A percentile compares a stretch with the other conserved stretches of the same genome.
Conservation (phyloP, 164 flowering plant species). For the Amborella trichopoda region DNA sequence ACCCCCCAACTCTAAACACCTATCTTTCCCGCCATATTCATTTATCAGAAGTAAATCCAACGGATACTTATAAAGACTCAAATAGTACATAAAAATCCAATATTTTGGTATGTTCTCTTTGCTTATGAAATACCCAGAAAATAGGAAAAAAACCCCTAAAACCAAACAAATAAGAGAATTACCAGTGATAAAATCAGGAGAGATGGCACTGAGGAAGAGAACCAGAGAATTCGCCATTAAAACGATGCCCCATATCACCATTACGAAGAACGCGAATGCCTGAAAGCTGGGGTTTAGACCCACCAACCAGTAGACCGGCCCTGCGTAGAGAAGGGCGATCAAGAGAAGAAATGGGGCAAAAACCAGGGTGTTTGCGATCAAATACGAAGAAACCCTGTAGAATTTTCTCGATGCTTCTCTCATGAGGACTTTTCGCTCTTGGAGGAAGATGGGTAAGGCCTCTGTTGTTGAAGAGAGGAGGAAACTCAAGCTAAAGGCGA, state of each 20-base stretch:
- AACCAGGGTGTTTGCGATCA: constrained; percentile 75
- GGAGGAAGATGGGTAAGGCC: constrained; percentile 88
- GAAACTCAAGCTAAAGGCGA: constrained; percentile 87
- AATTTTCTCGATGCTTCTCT: constrained; percentile 81
- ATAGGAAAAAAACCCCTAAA: constrained; percentile 83
- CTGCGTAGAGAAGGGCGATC: constrained; percentile 57
- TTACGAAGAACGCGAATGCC: constrained; percentile 59
- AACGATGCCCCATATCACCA: constrained; percentile 78
- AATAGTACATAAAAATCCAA: constrained; percentile 92
- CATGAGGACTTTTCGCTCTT: constrained; percentile 74
- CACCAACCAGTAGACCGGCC: constrained; percentile 82
- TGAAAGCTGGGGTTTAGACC: constrained; percentile 67
- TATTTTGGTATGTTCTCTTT: constrained; percentile 77
- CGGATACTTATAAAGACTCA: constrained; percentile 76
- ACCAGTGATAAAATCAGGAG: constrained; percentile 80
- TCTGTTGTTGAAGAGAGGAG: constrained; percentile 91
- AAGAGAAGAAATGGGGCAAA: constrained; percentile 69
- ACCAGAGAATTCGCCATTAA: constrained; percentile 88
- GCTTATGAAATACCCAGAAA: constrained; percentile 95
- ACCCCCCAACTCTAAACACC: constrained; percentile 39
- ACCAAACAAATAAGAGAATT: constrained; percentile 80
- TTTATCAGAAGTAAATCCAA: constrained; percentile 60
- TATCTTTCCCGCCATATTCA: constrained; percentile 64
- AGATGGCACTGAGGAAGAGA: constrained; percentile 73
- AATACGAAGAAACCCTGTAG: constrained; percentile 75